Conservation (phyloP, 768 basidiomycete species). For the Vishniacozyma victoriae region DNA sequence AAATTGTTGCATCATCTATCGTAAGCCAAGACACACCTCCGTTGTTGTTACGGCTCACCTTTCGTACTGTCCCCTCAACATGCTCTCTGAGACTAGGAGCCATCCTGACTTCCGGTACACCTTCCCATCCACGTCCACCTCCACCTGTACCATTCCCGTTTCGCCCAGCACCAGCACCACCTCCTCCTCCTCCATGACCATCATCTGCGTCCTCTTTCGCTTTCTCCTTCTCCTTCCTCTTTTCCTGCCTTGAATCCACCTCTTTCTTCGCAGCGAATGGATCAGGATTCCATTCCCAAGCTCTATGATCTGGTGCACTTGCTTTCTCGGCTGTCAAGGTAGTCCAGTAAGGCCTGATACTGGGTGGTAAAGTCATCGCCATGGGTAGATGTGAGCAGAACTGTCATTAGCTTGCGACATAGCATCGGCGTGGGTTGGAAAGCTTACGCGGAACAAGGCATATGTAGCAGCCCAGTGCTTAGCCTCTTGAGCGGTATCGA, state of each 20-base stretch:
- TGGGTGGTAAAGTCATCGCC: slow-evolving; percentile 63
- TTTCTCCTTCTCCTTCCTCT: slow-evolving; percentile 50
- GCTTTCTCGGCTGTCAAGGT: slow-evolving; percentile 67
- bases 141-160: slow-evolving; percentile 10
- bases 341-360: slow-evolving; percentile 83
- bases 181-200: slow-evolving; percentile 48
- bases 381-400: slow-evolving; percentile 43
- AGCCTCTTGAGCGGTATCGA: slow-evolving; percentile 69
- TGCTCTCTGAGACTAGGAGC: slow-evolving; percentile 64
- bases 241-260: slow-evolving; percentile 63
- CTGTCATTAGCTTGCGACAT: slow-evolving; percentile 6
- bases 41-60: slow-evolving; percentile 54
- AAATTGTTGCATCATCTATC: slow-evolving; percentile 46
- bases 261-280: slow-evolving; percentile 69
- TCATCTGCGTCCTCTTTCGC: slow-evolving; percentile 16
- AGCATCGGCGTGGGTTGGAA: background rate
- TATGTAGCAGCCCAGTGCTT: slow-evolving; percentile 88
- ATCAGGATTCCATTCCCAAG: slow-evolving; percentile 84
- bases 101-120: slow-evolving; percentile 72
- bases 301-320: slow-evolving; percentile 59
- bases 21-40: background rate
- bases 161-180: slow-evolving; percentile 10
- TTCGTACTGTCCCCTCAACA: slow-evolving; percentile 74
- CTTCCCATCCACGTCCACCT: slow-evolving; percentile 40
- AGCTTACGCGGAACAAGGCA: slow-evolving; percentile 70